Evolutionary conservation across 768 basidiomycete genomes (phyloP).

Genomic region (Tricholoma matsutake): DNA sequence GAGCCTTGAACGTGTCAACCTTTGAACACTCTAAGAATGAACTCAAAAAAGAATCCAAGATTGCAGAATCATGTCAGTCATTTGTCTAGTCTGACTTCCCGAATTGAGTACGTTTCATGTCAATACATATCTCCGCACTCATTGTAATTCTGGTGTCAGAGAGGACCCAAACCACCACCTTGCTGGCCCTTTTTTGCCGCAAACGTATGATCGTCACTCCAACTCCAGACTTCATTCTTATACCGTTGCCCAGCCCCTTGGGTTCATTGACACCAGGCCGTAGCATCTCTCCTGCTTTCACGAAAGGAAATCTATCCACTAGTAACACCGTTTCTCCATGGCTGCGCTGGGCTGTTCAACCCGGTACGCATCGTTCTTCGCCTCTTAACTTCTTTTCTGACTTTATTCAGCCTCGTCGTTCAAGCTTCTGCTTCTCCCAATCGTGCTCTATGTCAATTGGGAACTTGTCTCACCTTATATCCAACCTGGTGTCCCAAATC

Average conservation of each 20-base stretch:
- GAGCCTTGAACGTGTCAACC: no score
- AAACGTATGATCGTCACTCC: slow-evolving; percentile 45
- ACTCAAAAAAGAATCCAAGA: slow-evolving; percentile 1
- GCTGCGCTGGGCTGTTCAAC: slow-evolving; percentile 73
- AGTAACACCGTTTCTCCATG: slow-evolving; percentile 31
- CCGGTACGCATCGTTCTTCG: slow-evolving; percentile 42
- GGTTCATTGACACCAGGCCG: slow-evolving; percentile 36
- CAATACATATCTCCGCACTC: not conserved
- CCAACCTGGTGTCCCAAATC: slow-evolving; percentile 55
- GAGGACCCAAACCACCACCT: slow-evolving; percentile 58
- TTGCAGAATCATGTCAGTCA: slow-evolving; percentile 2
- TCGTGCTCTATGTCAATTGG: slow-evolving; percentile 67
- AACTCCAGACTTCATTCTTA: slow-evolving; percentile 8
- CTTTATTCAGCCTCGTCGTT: slow-evolving; percentile 52
- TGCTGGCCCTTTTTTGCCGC: slow-evolving; percentile 57
- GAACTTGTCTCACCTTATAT: slow-evolving; percentile 46
- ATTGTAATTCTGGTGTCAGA: slow-evolving; percentile 28
- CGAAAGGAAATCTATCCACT: slow-evolving; percentile 11
- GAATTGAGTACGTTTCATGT: slow-evolving; percentile 27
- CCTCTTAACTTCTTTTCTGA: not conserved
- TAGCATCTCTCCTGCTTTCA: slow-evolving; percentile 29
- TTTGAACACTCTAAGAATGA: no score
- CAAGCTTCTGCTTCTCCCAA: slow-evolving; percentile 58
- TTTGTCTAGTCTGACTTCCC: slow-evolving; percentile 13
- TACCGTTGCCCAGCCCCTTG: slow-evolving; percentile 32